phyloP scores from a whole-genome alignment of 352 stramenopile genomes.

The Phytophthora pini region DNA sequence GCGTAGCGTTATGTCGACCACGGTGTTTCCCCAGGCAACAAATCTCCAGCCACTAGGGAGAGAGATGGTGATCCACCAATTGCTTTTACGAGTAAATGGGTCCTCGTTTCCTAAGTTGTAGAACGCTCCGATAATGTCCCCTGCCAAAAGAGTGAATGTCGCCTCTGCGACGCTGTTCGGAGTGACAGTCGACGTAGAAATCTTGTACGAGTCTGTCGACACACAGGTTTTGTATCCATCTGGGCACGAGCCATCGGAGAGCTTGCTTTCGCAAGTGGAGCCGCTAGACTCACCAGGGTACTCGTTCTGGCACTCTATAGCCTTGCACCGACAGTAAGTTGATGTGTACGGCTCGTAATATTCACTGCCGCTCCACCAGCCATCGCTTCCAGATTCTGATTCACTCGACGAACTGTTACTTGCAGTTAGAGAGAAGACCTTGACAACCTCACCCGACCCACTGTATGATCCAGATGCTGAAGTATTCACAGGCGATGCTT shows the following conservation, averaged over 20 bases:
- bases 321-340: slow-evolving; percentile 72
- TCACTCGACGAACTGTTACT: slow-evolving; percentile 34
- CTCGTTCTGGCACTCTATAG: slow-evolving; percentile 74
- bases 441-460: slow-evolving; percentile 18
- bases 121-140: slow-evolving; percentile 74
- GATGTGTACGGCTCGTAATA: slow-evolving; percentile 56
- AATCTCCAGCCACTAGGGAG: slow-evolving; percentile 74
- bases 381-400: slow-evolving; percentile 20
- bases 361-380: slow-evolving; percentile 19
- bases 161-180: slow-evolving; percentile 72
- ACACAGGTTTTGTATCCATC: slow-evolving; percentile 71
- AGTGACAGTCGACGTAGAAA: slow-evolving; percentile 58
- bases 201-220: slow-evolving; percentile 78
- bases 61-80: slow-evolving; percentile 81
- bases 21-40: slow-evolving; percentile 69
- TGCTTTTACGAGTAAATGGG: slow-evolving; percentile 47
- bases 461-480: slow-evolving; percentile 9
- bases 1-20: slow-evolving; percentile 52
- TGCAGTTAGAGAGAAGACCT: slow-evolving; percentile 37
- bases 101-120: slow-evolving; percentile 70
- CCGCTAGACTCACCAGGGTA: slow-evolving; percentile 51
- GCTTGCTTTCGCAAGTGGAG: slow-evolving; percentile 55
- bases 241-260: slow-evolving; percentile 58
- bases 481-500: slow-evolving; percentile 27
- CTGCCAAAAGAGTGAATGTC: slow-evolving; percentile 74